Evolutionary conservation across 2,329 filamentous ascomycete genomes (phyloP).

Genomic region (Raffaelea albimanens): DNA sequence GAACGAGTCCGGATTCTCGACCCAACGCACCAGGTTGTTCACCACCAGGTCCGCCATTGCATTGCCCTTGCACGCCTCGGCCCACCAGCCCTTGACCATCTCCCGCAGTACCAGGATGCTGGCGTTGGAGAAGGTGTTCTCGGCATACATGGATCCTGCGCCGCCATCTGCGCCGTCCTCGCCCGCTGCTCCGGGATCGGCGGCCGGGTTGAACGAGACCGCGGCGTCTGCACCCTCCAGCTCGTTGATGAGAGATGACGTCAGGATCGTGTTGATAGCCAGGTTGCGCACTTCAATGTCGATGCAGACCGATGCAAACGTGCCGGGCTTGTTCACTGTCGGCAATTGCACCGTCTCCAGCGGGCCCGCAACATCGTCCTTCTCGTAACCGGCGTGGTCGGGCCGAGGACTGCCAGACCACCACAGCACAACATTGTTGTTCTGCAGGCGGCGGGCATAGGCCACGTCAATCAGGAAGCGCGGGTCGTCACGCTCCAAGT

Average conservation of each 20-base stretch:
- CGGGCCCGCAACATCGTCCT: conserved; percentile 74
- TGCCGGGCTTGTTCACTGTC: conserved; percentile 83
- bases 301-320: conserved; percentile 92
- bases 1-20: conserved; percentile 85
- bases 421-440: conserved; percentile 91
- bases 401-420: conserved; percentile 84
- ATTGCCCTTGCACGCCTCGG: conserved; percentile 80
- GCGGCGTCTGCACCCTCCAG: conserved; percentile 83
- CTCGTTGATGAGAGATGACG: conserved; percentile 92
- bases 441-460: conserved; percentile 81
- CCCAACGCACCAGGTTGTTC: conserved; percentile 94
- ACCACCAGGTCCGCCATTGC: conserved; percentile 97
- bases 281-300: conserved; percentile 91
- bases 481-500: conserved; percentile 88
- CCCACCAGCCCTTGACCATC: conserved; percentile 99
- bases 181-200: conserved; percentile 36
- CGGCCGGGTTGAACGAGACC: conserved; percentile 70
- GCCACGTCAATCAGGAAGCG: conserved; percentile 92
- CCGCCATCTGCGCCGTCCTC: conserved; percentile 56
- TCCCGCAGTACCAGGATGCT: conserved; percentile 85
- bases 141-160: conserved; percentile 66
- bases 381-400: conserved; percentile 93
- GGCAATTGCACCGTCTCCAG: conserved; percentile 89
- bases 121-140: conserved; percentile 87
- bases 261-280: conserved; percentile 94